These are phyloP conservation scores for Cyberlindnera meyerae DNA, from an alignment of 805 yeast genomes.

Conservation along the genomic window DNA sequence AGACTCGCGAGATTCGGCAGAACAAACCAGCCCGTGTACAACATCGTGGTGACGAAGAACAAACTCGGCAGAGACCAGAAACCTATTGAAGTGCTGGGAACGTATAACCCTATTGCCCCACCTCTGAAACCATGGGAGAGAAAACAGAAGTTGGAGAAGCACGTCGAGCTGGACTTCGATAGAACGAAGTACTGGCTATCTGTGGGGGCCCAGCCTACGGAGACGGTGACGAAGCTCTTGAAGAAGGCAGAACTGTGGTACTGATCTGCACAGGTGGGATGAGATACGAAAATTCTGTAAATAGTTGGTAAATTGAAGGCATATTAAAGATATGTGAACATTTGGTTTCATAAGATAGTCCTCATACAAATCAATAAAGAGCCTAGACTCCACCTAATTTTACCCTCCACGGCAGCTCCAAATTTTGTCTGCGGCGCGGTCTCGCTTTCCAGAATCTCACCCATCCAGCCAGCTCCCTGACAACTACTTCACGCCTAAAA, in stretches of 20 bases:
- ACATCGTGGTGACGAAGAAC: conserved; percentile 82
- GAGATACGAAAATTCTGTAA: too few relatives aligned
- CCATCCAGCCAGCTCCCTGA: too few relatives aligned
- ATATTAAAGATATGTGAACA: too few relatives aligned
- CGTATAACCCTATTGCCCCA: conserved; percentile 79
- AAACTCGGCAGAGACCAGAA: conserved; percentile 75
- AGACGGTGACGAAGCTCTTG: conserved; percentile 69
- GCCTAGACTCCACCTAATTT: too few relatives aligned
- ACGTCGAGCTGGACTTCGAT: conserved; percentile 77
- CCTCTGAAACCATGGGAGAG: conserved; percentile 64
- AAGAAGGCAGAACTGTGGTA: conserved; percentile 66
- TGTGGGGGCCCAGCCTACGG: conserved; percentile 94
- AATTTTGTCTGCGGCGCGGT: too few relatives aligned
- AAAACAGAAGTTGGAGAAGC: conserved; percentile 56
- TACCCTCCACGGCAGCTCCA: too few relatives aligned
- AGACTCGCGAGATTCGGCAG: conserved; percentile 93
- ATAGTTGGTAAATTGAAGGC: conserved; percentile 4
- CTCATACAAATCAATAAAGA: too few relatives aligned
- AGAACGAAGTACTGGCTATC: conserved; percentile 96
- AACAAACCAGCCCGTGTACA: conserved; percentile 79
- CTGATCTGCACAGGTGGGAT: too few relatives aligned
- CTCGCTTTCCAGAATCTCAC: too few relatives aligned
- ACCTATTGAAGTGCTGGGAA: conserved; percentile 94
- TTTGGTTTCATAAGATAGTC: too few relatives aligned
- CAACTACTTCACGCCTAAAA: too few relatives aligned